These are phyloP conservation scores for Saccharomyces jurei DNA, from an alignment of 805 yeast genomes.

Conservation along the genomic window DNA sequence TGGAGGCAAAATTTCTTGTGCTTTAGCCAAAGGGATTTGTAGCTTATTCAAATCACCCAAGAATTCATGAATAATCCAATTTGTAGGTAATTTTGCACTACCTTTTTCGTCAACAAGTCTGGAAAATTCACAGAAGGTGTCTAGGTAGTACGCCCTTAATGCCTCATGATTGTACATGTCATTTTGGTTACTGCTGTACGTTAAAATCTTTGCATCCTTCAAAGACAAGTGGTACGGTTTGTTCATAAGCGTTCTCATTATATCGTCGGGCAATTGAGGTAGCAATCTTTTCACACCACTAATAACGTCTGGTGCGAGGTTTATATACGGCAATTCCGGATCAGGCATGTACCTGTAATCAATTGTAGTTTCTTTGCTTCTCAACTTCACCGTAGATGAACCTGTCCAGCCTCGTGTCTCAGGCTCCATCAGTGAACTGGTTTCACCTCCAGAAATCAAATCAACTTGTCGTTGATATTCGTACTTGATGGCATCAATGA, in stretches of 20 bases:
- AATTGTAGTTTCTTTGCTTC: constrained; percentile 71
- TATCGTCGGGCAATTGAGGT: constrained; percentile 58
- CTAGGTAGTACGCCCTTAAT: constrained; percentile 46
- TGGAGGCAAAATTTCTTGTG: constrained; percentile 31
- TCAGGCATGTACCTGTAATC: constrained; percentile 95
- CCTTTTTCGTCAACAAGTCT: constrained; percentile 18
- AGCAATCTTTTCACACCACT: constrained; percentile 35
- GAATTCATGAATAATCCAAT: constrained; percentile 79
- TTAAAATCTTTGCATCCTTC: constrained; percentile 68
- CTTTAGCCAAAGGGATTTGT: constrained; percentile 29
- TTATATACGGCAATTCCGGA: constrained; percentile 67
- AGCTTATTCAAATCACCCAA: constrained; percentile 59
- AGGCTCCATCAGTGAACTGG: constrained; percentile 17
- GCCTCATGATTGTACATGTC: constrained; percentile 24
- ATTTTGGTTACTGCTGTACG: constrained; percentile 36
- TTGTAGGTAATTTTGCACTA: constrained; percentile 42
- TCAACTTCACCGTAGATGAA: constrained; percentile 48
- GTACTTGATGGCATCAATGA: constrained; percentile 60
- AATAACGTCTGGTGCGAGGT: constrained; percentile 35
- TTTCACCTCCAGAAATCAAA: constrained; percentile 35
- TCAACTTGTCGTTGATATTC: constrained; percentile 67
- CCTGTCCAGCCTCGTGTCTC: constrained; percentile 97
- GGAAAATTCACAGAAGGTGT: constrained; percentile 31
- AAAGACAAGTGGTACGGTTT: constrained; percentile 50
- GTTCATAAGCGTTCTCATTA: constrained; percentile 38